Evolutionary conservation across 2,329 filamentous ascomycete genomes (phyloP), one percentile per base, ranked within the genome.

Genomic region (Colletotrichum noveboracense): DNA sequence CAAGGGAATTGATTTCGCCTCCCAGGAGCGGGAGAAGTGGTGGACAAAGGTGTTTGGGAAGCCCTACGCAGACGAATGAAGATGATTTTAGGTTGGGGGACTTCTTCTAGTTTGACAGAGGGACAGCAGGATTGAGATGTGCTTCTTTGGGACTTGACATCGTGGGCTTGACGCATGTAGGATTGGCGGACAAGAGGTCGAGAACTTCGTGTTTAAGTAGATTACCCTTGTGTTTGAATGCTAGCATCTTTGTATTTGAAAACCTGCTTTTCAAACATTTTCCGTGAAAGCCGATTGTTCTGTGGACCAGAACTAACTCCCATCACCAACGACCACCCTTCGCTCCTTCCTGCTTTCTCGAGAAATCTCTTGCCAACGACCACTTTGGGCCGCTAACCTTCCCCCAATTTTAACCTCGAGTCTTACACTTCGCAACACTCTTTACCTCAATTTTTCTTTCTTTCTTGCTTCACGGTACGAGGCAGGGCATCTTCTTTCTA

Each of bases 391-490:
- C n/a, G n/a, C n/a, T n/a, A n/a, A n/a, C n/a, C n/a, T n/a, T n/a
- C n/a, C n/a, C n/a, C n/a, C n/a, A n/a, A n/a, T n/a, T n/a, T n/a
- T n/a, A n/a, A n/a, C n/a, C 2, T 5, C n/a, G 6, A 36, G 13
- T 36, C 36, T n/a, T 9, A n/a, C 9, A 48, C 9, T 48, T n/a
- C 38, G 6, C 13, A 36, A 36, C 13, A 2, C 34, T 4, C 9
- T 48, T n/a, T 48, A 0, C 6, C 10, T 48, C 7, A 0, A n/a
- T 1, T 4, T 48, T 21, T 2, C 5, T 12, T n/a, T 3, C 3
- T 12, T 48, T 0, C n/a, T 48, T n/a, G n/a, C 6, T 2, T 21
- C 10, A 10, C 3, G 0, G 10, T 21, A 10, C n/a, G 0, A 12
- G 43, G 4, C 9, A 10, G 18, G 9, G 5, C 2, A 8, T 12